phyloP scores from a whole-genome alignment of 2,329 filamentous ascomycete species.

The Aphanoascus verrucosus region DNA sequence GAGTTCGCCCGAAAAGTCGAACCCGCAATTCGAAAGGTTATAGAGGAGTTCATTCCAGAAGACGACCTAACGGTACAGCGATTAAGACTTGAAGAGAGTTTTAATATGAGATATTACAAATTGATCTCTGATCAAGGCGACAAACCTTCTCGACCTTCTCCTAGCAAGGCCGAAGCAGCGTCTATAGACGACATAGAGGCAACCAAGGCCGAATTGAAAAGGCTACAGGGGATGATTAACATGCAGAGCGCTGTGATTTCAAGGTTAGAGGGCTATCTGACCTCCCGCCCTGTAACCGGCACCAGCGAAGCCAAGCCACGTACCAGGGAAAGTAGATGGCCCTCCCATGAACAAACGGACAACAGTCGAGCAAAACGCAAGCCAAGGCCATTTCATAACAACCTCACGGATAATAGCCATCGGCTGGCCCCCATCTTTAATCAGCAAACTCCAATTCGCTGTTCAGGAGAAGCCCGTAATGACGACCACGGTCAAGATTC shows the following conservation, averaged over 20 bases:
- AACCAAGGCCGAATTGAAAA: constrained; percentile 5
- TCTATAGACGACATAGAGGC: not conserved
- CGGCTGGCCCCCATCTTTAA: constrained; percentile 1
- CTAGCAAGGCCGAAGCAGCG: not conserved
- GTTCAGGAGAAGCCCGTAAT: not conserved
- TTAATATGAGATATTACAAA: constrained; percentile 10
- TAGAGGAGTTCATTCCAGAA: constrained; percentile 8
- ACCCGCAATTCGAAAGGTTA: constrained; percentile 18
- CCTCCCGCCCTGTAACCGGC: not conserved
- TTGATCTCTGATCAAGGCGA: constrained; percentile 3
- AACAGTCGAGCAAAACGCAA: not conserved
- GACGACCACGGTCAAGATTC: not conserved
- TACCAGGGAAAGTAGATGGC: not conserved
- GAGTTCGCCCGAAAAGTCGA: constrained; percentile 25
- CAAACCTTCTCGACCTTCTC: not conserved
- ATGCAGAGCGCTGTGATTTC: constrained; percentile 5
- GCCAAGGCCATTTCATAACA: not conserved
- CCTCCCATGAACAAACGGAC: not conserved
- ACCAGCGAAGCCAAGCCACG: not conserved
- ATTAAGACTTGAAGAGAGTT: constrained; percentile 7
- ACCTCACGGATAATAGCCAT: not conserved
- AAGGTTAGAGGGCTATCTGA: constrained; percentile 2
- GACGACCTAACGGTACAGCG: constrained; percentile 9
- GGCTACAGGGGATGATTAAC: constrained; percentile 4
- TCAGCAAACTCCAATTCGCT: not conserved